Base-by-base conservation (phyloP, 2,329 filamentous ascomycete species). In the Penicillium concentricum region DNA sequence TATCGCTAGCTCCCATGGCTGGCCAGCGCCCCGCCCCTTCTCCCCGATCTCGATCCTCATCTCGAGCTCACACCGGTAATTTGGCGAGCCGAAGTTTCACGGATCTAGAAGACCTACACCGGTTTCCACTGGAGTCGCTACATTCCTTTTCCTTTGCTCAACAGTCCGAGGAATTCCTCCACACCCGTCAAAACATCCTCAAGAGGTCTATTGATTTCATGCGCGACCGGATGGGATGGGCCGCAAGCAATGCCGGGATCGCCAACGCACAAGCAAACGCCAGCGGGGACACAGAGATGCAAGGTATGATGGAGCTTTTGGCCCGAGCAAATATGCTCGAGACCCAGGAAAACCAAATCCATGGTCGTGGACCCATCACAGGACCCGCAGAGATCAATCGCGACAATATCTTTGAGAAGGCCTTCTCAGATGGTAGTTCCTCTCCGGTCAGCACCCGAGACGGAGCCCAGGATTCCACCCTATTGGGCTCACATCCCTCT, bases 121-220 rank as follows among this genome's bases (percentile, higher is more conserved):
- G 92, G 49, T 99, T 99, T 72, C 93, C 94, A 1, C 91, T 91
- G 66, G 94, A 99, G 72, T 99, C 94, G 6, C 80, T 99, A 45
- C 94, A 99, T 75, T 99, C 94, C 2, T 99, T 99, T 78, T 97
- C 93, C 13, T 99, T 99, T 74, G 91, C 94, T 39, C 91, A 96
- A 66, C 92, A 96, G 75, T 93, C 92, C 3, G 92, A 96, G 69
- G 93, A 97, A 61, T 87, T 91, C 61, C 82, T 97, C 54, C 90
- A 96, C 72, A 96, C 86, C 72, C 88, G 94, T 53, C 92, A 97
- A 73, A 96, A 91, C 79, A 89, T 96, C 34, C 74, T 99, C 68
- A 96, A 96, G 76, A 85, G 93, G 57, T 96, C 92, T 9, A 88
- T 97, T 70, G 94, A 97, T 74, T 97, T 97, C 70, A 95, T 99